A percentile compares a stretch with the other conserved stretches of the same genome.
These are phyloP conservation scores for Thecaphora frezii DNA, from an alignment of 1,284 basidiomycete species.

Conservation along the genomic window DNA sequence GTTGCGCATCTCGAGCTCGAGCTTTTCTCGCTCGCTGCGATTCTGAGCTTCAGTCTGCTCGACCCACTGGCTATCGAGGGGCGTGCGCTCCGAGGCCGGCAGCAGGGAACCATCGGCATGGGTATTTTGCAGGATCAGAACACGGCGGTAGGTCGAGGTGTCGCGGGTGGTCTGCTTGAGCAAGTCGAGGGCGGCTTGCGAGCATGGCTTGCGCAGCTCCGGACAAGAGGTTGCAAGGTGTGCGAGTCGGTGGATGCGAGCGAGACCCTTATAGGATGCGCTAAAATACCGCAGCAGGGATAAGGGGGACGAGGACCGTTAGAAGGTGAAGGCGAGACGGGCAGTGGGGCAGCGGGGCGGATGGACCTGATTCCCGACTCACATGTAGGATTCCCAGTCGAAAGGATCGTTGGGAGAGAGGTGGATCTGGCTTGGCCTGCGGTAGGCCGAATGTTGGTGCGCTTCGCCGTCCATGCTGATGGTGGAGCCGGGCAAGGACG, in stretches of 20 bases:
- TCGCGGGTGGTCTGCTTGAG: constrained; percentile 27
- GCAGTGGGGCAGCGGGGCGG: not conserved
- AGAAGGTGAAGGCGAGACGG: not conserved
- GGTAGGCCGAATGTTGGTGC: no score
- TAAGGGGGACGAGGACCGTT: not conserved
- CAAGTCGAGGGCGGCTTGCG: constrained; percentile 27
- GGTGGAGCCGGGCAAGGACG: no score
- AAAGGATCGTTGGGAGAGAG: constrained; percentile 29
- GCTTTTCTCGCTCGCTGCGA: constrained; percentile 69
- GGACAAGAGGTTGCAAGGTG: constrained; percentile 33
- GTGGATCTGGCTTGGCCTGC: constrained; percentile 7
- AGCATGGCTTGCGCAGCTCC: constrained; percentile 24
- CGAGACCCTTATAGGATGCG: constrained; percentile 20
- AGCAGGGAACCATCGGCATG: constrained; percentile 17
- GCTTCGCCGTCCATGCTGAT: no score
- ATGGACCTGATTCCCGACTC: constrained; percentile 1
- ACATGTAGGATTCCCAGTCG: constrained; percentile 51
- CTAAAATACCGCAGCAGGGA: not conserved
- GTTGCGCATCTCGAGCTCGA: constrained; percentile 84
- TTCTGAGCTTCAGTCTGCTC: constrained; percentile 69
- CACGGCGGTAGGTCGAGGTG: constrained; percentile 21
- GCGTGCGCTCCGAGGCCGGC: constrained; percentile 16
- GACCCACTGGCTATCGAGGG: constrained; percentile 66
- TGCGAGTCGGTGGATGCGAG: constrained; percentile 27
- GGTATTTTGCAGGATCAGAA: constrained; percentile 35